Evolutionary conservation across 1,139 yeast species (phyloP).

Genomic region (Kodamaea plutei): DNA sequence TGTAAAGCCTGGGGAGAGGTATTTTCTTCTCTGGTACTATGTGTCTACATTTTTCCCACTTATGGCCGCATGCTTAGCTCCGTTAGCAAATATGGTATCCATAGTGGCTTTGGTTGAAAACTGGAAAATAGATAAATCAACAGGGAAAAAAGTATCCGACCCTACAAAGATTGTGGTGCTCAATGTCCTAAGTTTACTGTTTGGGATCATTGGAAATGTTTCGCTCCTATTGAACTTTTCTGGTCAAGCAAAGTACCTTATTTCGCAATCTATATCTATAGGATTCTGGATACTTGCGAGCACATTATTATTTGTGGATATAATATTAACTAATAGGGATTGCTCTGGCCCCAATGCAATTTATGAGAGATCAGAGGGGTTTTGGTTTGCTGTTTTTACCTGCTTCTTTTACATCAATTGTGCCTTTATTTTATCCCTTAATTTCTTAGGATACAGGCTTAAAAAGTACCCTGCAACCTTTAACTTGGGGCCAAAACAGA

Average conservation of each 20-base stretch:
- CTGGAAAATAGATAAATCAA: conserved; percentile 47
- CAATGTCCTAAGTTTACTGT: conserved; percentile 56
- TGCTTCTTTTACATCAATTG: conserved; percentile 56
- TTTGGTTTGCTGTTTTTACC: conserved; percentile 72
- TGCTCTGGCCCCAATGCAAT: conserved; percentile 13
- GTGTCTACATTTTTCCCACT: conserved; percentile 68
- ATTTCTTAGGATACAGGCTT: conserved; percentile 56
- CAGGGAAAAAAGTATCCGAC: conserved; percentile 23
- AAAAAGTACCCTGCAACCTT: conserved; percentile 65
- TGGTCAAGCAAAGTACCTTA: conserved; percentile 49
- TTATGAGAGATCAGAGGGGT: conserved; percentile 54
- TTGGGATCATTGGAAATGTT: conserved; percentile 65
- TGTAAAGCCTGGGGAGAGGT: conserved; percentile 44
- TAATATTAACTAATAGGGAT: conserved; percentile 29
- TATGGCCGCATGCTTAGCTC: conserved; percentile 72
- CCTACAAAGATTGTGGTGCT: conserved; percentile 48
- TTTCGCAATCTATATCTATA: conserved; percentile 60
- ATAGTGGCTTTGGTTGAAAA: conserved; percentile 66
- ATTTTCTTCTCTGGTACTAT: conserved; percentile 55
- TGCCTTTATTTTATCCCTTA: conserved; percentile 47
- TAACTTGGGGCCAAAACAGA: conserved; percentile 62
- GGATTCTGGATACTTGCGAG: conserved; percentile 61
- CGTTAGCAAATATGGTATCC: conserved; percentile 69
- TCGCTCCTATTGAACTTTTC: conserved; percentile 66
- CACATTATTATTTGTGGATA: conserved; percentile 44